A percentile compares a stretch with the other conserved stretches of the same genome.
Conservation (phyloP, 164 flowering plant genomes). For the Taxillus chinensis region DNA sequence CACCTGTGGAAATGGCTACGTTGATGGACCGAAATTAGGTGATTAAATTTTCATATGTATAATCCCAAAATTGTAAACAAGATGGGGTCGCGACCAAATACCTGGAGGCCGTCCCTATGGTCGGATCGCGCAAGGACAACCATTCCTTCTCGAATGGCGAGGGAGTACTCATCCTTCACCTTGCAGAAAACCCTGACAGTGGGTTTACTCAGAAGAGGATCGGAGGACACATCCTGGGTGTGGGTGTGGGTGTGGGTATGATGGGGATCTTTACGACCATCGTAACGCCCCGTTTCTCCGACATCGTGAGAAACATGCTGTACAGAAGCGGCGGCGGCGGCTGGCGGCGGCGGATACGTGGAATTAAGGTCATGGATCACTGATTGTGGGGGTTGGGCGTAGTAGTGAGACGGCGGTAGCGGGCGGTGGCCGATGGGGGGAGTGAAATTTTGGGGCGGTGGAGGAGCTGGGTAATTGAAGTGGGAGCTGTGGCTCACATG, state of each 20-base stretch:
- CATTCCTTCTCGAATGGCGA: slow-evolving; percentile 46
- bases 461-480: background rate
- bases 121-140: slow-evolving; percentile 47
- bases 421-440: background rate
- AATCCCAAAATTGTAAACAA: too few species aligned
- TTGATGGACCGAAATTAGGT: background rate
- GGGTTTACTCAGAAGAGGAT: slow-evolving; percentile 17
- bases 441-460: background rate
- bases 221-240: background rate
- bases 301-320: slow-evolving; percentile 9
- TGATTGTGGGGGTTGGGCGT: slow-evolving; percentile 4
- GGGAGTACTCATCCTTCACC: slow-evolving; percentile 37
- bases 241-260: slow-evolving; percentile 23
- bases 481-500: slow-evolving; percentile 6
- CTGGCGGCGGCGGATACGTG: background rate
- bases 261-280: slow-evolving; percentile 13
- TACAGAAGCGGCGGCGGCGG: background rate
- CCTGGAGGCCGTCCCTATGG: slow-evolving; percentile 41
- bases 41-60: too few species aligned
- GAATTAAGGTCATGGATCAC: background rate
- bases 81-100: background rate
- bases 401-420: background rate
- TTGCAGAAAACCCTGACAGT: slow-evolving; percentile 39
- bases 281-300: slow-evolving; percentile 6
- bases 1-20: too few species aligned